Conservation (phyloP, 148 eudicot species). For the Diospyros lotus region DNA sequence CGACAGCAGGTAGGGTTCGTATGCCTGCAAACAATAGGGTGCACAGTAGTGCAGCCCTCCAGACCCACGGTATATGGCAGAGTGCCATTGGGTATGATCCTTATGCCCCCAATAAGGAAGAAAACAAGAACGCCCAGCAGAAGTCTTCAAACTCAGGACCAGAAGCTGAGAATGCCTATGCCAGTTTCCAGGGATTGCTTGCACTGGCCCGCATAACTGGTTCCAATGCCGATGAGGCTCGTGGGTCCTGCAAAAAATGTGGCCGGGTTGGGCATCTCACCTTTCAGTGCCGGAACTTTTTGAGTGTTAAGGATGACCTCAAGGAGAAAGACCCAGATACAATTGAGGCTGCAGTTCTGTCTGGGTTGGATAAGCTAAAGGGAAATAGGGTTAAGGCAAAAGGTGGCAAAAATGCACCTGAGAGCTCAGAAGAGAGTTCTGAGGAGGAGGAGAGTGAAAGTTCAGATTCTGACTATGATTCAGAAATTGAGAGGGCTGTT, state of each 20-base stretch:
- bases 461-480: slow-evolving; percentile 50
- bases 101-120: slow-evolving; percentile 75
- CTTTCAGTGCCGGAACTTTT: slow-evolving; percentile 15
- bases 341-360: slow-evolving; percentile 9
- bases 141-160: slow-evolving; percentile 37
- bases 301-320: slow-evolving; percentile 74
- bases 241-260: slow-evolving; percentile 42
- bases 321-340: slow-evolving; percentile 52
- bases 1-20: slow-evolving; percentile 45
- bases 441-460: slow-evolving; percentile 74
- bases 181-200: slow-evolving; percentile 9
- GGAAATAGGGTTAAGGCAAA: slow-evolving; percentile 38
- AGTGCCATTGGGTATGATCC: slow-evolving; percentile 35
- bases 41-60: slow-evolving; percentile 79
- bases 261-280: slow-evolving; percentile 73
- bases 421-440: slow-evolving; percentile 59
- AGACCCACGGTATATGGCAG: slow-evolving; percentile 55
- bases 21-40: slow-evolving; percentile 2
- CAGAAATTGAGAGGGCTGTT: too few species aligned
- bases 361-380: slow-evolving; percentile 73
- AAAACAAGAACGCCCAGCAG: slow-evolving; percentile 45
- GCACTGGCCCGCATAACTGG: slow-evolving; percentile 75
- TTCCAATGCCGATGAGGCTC: slow-evolving; percentile 69
- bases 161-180: slow-evolving; percentile 75
- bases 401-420: slow-evolving; percentile 25